phyloP scores from a whole-genome alignment of 768 basidiomycete species.

The Tylopilus vinaceipallidus region DNA sequence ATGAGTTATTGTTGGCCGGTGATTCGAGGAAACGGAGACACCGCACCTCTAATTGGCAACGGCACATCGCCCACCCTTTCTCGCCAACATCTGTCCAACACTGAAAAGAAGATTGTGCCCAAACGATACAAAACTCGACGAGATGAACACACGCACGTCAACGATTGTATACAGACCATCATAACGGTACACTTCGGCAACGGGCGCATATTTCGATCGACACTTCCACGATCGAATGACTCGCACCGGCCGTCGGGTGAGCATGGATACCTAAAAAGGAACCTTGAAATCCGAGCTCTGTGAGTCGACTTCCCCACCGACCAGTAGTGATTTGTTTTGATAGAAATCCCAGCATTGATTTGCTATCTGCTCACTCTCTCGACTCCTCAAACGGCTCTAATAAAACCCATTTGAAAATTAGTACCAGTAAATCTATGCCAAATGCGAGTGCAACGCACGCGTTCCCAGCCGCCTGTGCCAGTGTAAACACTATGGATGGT shows the following conservation, averaged over 20 bases:
- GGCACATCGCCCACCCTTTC: too few species aligned
- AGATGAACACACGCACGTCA: conserved; percentile 8
- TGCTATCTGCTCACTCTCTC: conserved; percentile 19
- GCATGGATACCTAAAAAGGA: conserved; percentile 18
- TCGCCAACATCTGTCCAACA: conserved; percentile 27
- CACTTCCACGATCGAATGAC: conserved; percentile 24
- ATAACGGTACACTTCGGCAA: conserved; percentile 23
- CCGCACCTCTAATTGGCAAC: conserved; percentile 25
- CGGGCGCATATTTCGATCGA: conserved; percentile 29
- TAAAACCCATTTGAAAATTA: conserved; percentile 11
- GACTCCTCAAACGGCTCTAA: too few species aligned
- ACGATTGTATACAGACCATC: conserved; percentile 31
- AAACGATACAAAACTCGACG: background rate
- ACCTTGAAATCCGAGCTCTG: background rate
- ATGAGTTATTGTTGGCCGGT: background rate
- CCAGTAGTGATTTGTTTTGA: conserved; percentile 17
- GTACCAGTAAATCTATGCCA: background rate
- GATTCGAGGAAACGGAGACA: background rate
- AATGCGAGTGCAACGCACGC: conserved; percentile 8
- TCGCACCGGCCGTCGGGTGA: conserved; percentile 19
- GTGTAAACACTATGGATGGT: conserved; percentile 27
- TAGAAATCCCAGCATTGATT: conserved; percentile 20
- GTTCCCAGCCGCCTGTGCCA: conserved; percentile 23
- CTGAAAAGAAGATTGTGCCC: conserved; percentile 5
- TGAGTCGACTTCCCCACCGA: conserved; percentile 3